Percentiles rank a stretch among this genome's conserved stretches.
These are phyloP conservation scores for Saturnispora serradocipensis DNA, from an alignment of 805 yeast species.

Conservation along the genomic window DNA sequence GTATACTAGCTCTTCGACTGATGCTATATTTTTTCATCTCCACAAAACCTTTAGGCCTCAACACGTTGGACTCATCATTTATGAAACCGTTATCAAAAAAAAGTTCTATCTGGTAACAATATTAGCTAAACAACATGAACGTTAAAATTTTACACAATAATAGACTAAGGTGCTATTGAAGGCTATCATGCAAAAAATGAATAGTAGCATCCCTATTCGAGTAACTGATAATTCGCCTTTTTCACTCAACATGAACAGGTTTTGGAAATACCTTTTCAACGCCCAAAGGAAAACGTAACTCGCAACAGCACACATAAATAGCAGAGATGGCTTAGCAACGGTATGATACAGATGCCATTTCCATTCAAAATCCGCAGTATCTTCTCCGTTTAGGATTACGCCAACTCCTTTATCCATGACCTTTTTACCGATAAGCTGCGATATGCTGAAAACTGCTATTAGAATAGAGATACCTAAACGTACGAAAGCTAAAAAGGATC, in stretches of 20 bases:
- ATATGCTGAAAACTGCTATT: constrained; percentile 1
- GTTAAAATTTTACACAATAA: neutral
- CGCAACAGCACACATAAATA: constrained; percentile 1
- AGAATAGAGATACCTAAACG: constrained; percentile 20
- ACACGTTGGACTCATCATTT: neutral
- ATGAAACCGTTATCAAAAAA: neutral
- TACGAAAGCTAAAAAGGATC: constrained; percentile 53
- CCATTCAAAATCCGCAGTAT: neutral
- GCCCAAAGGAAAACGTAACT: constrained; percentile 6
- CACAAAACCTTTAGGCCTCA: neutral
- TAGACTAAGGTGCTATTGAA: neutral
- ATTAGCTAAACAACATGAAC: neutral
- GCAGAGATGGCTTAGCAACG: neutral
- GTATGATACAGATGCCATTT: neutral
- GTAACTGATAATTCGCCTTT: constrained; percentile 1
- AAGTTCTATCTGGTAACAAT: neutral
- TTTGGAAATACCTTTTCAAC: constrained; percentile 1
- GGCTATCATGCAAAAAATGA: neutral
- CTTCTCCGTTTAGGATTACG: neutral
- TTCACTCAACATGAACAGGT: constrained; percentile 4
- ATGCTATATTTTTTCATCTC: neutral
- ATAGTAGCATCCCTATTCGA: neutral
- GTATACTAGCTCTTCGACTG: neutral
- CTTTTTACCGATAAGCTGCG: constrained; percentile 5
- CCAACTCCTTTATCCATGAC: neutral